Percentiles rank a stretch among this genome's conserved stretches.
phyloP scores from a whole-genome alignment of 2,329 filamentous ascomycete genomes.

The Trichoderma sp. region DNA sequence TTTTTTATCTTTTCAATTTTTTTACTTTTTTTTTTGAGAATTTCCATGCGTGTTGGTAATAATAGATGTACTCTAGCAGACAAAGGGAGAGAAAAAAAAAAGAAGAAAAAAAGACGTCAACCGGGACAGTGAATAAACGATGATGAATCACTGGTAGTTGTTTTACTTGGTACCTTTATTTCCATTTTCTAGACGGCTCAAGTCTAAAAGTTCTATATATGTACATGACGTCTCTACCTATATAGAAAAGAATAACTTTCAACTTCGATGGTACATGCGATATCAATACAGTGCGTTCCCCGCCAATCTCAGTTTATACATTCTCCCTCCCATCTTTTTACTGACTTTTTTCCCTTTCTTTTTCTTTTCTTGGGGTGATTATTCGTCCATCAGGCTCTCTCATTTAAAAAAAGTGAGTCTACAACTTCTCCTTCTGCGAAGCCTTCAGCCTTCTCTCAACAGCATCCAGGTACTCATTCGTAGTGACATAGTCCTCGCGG shows the following conservation, averaged over 20 bases:
- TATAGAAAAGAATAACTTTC: not conserved
- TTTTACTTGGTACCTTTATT: not conserved
- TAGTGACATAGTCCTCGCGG: slow-evolving; percentile 85
- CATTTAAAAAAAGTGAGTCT: slow-evolving; percentile 28
- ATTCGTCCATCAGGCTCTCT: no score
- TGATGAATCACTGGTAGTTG: not conserved
- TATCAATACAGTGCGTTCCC: slow-evolving; percentile 6
- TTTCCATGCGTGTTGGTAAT: not conserved
- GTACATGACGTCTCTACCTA: slow-evolving; percentile 1
- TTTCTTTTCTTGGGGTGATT: not conserved
- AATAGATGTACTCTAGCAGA: slow-evolving; percentile 6
- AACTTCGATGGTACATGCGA: slow-evolving; percentile 17
- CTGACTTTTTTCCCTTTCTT: not conserved
- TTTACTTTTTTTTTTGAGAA: not conserved
- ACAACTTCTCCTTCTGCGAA: slow-evolving; percentile 77
- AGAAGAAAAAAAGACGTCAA: not conserved
- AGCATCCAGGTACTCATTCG: slow-evolving; percentile 85
- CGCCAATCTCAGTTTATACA: not conserved
- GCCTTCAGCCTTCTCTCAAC: slow-evolving; percentile 88
- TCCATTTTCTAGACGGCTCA: not conserved
- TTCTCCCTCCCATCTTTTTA: not conserved
- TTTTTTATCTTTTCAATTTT: not conserved
- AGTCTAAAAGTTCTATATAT: slow-evolving; percentile 11
- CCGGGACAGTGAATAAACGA: not conserved
- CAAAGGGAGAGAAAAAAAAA: not conserved